Percentiles rank a stretch among this genome's conserved stretches.
These are phyloP conservation scores for Phlyctochytrium arcticum DNA, from an alignment of 192 early-diverging fungal genomes.

Conservation along the genomic window DNA sequence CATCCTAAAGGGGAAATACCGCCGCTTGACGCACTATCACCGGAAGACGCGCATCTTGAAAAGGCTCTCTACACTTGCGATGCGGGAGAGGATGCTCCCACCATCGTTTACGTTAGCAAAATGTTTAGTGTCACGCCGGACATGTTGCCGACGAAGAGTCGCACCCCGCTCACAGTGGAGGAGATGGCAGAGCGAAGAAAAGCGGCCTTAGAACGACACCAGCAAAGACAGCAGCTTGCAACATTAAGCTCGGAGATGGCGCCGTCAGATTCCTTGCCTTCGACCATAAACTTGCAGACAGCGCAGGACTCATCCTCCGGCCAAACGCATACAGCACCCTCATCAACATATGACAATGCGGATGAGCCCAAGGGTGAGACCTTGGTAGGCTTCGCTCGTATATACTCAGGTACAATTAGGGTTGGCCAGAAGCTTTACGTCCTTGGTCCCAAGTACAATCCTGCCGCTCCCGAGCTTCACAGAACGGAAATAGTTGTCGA, in stretches of 20 bases:
- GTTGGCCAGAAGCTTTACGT: slow-evolving; percentile 86
- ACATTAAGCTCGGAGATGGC: slow-evolving; percentile 22
- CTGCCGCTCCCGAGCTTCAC: slow-evolving; percentile 39
- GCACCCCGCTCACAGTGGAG: slow-evolving; percentile 72
- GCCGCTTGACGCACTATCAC: slow-evolving; percentile 32
- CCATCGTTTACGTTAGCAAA: slow-evolving; percentile 88
- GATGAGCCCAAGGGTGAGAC: slow-evolving; percentile 55
- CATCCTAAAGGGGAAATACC: slow-evolving; percentile 13
- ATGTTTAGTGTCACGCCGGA: slow-evolving; percentile 83
- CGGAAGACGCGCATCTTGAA: slow-evolving; percentile 45
- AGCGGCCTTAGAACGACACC: slow-evolving; percentile 22
- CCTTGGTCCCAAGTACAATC: slow-evolving; percentile 91
- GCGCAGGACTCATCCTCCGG: slow-evolving; percentile 1
- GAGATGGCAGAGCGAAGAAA: slow-evolving; percentile 76
- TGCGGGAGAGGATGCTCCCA: slow-evolving; percentile 51
- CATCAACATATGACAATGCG: slow-evolving; percentile 21
- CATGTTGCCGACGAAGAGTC: slow-evolving; percentile 68
- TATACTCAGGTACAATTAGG: slow-evolving; percentile 86
- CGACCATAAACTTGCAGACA: background rate
- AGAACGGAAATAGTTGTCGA: slow-evolving; percentile 68
- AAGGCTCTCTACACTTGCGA: slow-evolving; percentile 75
- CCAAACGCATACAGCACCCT: slow-evolving; percentile 15
- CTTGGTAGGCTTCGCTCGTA: slow-evolving; percentile 87
- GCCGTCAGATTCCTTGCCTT: background rate
- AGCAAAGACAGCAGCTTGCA: slow-evolving; percentile 10